A percentile compares a stretch with the other conserved stretches of the same genome.
Conservation (phyloP, 306 rosid genomes). For the Carpinus fangiana region DNA sequence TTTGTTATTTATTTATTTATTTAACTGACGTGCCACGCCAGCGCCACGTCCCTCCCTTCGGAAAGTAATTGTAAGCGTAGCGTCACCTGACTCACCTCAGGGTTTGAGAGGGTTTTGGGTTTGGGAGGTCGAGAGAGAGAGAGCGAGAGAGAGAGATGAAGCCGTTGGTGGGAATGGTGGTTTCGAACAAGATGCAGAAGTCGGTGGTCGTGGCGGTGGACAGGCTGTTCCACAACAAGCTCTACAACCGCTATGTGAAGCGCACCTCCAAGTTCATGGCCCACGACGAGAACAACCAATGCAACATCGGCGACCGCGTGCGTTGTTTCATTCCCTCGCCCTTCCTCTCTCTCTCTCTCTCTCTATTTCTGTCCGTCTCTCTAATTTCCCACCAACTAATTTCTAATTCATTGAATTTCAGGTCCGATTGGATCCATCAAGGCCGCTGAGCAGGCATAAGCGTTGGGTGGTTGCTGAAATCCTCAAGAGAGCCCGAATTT, state of each 20-base stretch:
- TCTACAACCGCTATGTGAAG: constrained; percentile 76
- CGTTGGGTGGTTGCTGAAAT: constrained; percentile 86
- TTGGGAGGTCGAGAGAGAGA: neutral
- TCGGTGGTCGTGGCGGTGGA: constrained; percentile 95
- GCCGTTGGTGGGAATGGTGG: constrained; percentile 84
- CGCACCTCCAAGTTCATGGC: constrained; percentile 97
- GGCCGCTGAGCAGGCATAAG: constrained; percentile 86
- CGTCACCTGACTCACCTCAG: no score
- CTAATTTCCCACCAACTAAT: neutral
- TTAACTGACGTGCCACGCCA: no score
- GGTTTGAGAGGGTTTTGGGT: neutral
- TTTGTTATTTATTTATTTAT: no score
- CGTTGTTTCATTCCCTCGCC: neutral
- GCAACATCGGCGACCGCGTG: constrained; percentile 83
- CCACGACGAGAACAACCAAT: constrained; percentile 64
- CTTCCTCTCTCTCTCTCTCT: neutral
- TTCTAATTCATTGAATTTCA: constrained; percentile 24
- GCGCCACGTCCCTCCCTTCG: no score
- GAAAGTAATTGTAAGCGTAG: no score
- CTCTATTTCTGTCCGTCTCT: neutral
- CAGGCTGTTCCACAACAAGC: constrained; percentile 62
- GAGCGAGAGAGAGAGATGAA: constrained; percentile 51
- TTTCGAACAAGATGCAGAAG: constrained; percentile 97
- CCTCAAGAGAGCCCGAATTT: constrained; percentile 78
- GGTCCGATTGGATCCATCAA: constrained; percentile 76